Evolutionary conservation across 768 basidiomycete genomes (phyloP), one percentile per base, ranked within the genome.

Genomic region (Neoboletus brunneissimus): DNA sequence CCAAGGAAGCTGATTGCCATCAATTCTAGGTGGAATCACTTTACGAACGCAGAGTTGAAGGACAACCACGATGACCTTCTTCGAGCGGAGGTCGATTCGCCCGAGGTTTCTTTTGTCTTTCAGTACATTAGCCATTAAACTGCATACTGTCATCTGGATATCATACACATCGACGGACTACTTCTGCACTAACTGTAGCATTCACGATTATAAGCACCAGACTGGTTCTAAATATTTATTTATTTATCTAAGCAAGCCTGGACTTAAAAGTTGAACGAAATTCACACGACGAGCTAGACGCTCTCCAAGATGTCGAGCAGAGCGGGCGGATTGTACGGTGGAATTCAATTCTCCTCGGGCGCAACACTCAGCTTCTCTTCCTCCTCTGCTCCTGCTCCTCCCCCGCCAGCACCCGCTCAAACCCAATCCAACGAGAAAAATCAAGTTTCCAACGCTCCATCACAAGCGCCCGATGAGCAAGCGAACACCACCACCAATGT

Each of bases 11-110:
- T 66, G 29, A 66, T 3, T 18, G 25, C 29, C 23, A 18, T 43
- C 2, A 1, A 25, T 41, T 47, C 29, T 67, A 97, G 95, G 27
- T 98, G 97, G 97, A 98, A 99, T 71, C 97, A 99, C 68, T 94
- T 93, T 69, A 90, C 91, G 4, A 98, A 97, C 63, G 76, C 71
- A 0, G 92, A 97, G 66, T 78, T 99, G 46, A 85, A 83, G 71
- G 88, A 85, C 64, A 94, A 97, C 64, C 97, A 99, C 65, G 97
- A 99, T 65, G 96, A 98, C 69, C 79, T 99, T 43, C 77, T 99
- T 34, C 83, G 97, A 27, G 93, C 92, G 3, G 97, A 99, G 71
- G 82, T 87, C 40, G 92, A 89, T 11, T 62, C 84, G 42, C 82
- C 86, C 5, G 89, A 94, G 59, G 88, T 98, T 47, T 95, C 94